phyloP scores from a whole-genome alignment of 2,329 filamentous ascomycete genomes.

The Botrytis squamosa region DNA sequence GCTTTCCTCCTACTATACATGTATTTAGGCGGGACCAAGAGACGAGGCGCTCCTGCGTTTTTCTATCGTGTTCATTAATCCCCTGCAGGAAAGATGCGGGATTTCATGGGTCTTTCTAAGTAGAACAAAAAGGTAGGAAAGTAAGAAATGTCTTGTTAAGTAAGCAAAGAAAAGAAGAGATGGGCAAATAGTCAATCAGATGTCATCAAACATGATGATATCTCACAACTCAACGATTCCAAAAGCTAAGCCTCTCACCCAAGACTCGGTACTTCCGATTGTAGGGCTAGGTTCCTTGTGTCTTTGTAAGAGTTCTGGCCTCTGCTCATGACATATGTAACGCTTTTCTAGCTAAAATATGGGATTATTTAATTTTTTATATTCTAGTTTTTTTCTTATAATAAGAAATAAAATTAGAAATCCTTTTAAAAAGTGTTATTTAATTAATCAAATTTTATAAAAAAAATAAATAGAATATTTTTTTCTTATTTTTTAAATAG shows the following conservation, averaged over 20 bases:
- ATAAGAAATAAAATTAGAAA: too few relatives aligned
- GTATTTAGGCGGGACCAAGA: conserved; percentile 5
- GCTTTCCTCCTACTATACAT: background rate
- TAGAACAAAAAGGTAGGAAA: background rate
- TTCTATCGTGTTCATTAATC: background rate
- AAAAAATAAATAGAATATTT: too few relatives aligned
- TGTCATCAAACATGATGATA: background rate
- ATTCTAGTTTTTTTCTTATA: too few relatives aligned
- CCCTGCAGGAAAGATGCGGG: background rate
- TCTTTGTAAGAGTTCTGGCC: too few relatives aligned
- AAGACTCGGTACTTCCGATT: conserved; percentile 1
- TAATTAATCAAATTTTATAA: too few relatives aligned
- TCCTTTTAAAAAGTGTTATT: too few relatives aligned
- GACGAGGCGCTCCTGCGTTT: conserved; percentile 3
- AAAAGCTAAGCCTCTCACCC: background rate
- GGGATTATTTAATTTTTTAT: too few relatives aligned
- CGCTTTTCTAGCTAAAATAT: too few relatives aligned
- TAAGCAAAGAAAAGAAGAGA: background rate
- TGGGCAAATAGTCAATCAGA: background rate
- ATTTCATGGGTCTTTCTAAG: background rate
- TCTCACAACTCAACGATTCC: background rate
- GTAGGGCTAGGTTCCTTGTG: background rate
- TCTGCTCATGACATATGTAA: too few relatives aligned
- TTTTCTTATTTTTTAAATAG: too few relatives aligned
- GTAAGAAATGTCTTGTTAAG: background rate